phyloP scores from a whole-genome alignment of 75 land plant species.

The Selaginella moellendorffii region DNA sequence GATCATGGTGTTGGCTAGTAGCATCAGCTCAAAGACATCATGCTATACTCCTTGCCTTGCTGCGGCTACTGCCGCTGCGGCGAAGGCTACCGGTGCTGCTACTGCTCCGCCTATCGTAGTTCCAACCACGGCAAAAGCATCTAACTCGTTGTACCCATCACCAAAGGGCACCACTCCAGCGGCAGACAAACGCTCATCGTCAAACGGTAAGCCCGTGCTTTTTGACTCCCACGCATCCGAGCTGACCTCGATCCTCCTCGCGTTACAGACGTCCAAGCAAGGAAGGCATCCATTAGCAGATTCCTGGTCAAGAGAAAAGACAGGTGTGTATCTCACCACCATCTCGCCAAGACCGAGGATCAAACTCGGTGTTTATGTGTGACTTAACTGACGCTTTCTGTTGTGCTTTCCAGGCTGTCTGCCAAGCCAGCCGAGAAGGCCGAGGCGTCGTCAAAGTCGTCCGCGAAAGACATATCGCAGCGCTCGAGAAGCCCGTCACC shows the following conservation, averaged over 20 bases:
- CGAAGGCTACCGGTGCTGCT: no score
- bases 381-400: no score
- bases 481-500: no score
- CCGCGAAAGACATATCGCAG: no score
- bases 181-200: not conserved
- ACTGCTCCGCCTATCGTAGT: not conserved
- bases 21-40: not conserved
- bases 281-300: not conserved
- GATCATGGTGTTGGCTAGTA: not conserved
- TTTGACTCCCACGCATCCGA: not conserved
- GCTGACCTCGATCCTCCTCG: not conserved
- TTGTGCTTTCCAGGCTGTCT: no score
- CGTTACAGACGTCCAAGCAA: not conserved
- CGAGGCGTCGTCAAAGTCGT: no score
- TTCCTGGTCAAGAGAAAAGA: not conserved
- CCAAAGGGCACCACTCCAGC: not conserved
- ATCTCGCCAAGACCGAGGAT: no score
- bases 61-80: no score
- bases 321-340: slow-evolving; percentile 12
- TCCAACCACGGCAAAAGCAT: not conserved
- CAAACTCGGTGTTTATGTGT: no score
- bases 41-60: not conserved
- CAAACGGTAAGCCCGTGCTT: not conserved
- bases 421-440: no score
- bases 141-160: not conserved